Conservation (phyloP, 2,329 filamentous ascomycete genomes). For the Aspergillus ibericus region DNA sequence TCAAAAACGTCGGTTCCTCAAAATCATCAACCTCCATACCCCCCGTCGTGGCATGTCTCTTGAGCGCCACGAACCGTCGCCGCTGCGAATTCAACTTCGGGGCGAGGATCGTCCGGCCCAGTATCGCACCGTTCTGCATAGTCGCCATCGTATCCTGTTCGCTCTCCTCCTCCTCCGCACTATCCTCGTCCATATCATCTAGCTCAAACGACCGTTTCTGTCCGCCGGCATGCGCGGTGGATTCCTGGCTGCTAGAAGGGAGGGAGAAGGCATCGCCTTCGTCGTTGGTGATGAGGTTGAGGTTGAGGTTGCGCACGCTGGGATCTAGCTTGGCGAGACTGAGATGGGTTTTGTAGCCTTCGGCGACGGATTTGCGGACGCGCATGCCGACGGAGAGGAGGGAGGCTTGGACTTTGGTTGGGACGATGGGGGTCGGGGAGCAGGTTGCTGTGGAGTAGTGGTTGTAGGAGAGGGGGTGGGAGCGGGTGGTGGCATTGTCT, state of each 20-base stretch:
- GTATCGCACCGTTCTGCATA: conserved; percentile 19
- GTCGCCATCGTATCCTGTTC: neutral
- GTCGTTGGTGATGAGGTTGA: conserved; percentile 32
- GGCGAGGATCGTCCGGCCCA: conserved; percentile 32
- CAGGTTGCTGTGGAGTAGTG: conserved; percentile 43
- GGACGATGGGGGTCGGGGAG: conserved; percentile 54
- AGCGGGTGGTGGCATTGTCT: neutral
- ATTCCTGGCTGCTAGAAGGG: conserved; percentile 44
- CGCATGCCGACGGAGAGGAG: conserved; percentile 94
- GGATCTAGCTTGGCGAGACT: conserved; percentile 29
- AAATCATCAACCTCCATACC: conserved; percentile 44
- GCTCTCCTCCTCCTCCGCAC: conserved; percentile 20
- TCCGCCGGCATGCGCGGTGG: conserved; percentile 31
- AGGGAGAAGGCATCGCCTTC: conserved; percentile 40
- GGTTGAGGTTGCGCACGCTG: conserved; percentile 24
- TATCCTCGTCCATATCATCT: conserved; percentile 39
- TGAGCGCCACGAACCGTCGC: conserved; percentile 23
- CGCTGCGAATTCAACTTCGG: conserved; percentile 33
- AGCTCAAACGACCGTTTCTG: conserved; percentile 42
- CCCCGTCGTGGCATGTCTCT: conserved; percentile 5
- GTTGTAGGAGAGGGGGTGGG: conserved; percentile 34
- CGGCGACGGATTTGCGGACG: conserved; percentile 85
- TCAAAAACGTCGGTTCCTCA: conserved; percentile 47
- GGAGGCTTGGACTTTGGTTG: conserved; percentile 70
- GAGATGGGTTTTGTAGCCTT: conserved; percentile 79